Percentiles rank a stretch among this genome's conserved stretches.
phyloP scores from a whole-genome alignment of 2,329 filamentous ascomycete genomes.

The Talaromyces atroroseus region DNA sequence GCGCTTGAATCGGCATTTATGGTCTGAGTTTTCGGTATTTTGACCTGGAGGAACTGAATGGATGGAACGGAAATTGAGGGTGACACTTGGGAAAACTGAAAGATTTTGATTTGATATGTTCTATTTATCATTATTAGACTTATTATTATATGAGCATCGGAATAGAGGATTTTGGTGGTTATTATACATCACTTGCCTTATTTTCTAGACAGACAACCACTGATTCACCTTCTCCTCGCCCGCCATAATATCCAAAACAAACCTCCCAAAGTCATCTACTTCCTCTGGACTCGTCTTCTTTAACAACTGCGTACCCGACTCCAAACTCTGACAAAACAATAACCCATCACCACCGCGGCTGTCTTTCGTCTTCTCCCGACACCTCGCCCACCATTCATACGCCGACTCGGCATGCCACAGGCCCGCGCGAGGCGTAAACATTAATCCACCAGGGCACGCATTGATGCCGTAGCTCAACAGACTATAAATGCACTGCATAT shows the following conservation, averaged over 20 bases:
- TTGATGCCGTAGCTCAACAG: slow-evolving; percentile 4
- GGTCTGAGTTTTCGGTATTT: not conserved
- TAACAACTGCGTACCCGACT: not conserved
- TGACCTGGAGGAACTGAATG: not conserved
- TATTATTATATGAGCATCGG: not conserved
- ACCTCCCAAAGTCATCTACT: slow-evolving; percentile 13
- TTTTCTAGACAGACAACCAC: slow-evolving; percentile 1
- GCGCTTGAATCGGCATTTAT: not conserved
- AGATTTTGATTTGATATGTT: not conserved
- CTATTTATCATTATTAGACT: not conserved
- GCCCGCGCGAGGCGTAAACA: slow-evolving; percentile 12
- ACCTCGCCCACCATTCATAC: slow-evolving; percentile 10
- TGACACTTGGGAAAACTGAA: not conserved
- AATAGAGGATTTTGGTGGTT: not conserved
- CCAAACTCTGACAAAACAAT: slow-evolving; percentile 10
- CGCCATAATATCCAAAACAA: slow-evolving; percentile 8
- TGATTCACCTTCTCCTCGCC: slow-evolving; percentile 4
- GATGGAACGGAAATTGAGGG: not conserved
- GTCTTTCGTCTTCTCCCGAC: not conserved
- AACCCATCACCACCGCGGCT: not conserved
- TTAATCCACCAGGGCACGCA: slow-evolving; percentile 9
- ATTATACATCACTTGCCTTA: not conserved
- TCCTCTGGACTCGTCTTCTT: slow-evolving; percentile 2
- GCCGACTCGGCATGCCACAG: slow-evolving; percentile 12
- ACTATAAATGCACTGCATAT: slow-evolving; percentile 12